These are phyloP conservation scores for Sporothrix dimorphospora DNA, from an alignment of 2,329 filamentous ascomycete species.

Conservation along the genomic window DNA sequence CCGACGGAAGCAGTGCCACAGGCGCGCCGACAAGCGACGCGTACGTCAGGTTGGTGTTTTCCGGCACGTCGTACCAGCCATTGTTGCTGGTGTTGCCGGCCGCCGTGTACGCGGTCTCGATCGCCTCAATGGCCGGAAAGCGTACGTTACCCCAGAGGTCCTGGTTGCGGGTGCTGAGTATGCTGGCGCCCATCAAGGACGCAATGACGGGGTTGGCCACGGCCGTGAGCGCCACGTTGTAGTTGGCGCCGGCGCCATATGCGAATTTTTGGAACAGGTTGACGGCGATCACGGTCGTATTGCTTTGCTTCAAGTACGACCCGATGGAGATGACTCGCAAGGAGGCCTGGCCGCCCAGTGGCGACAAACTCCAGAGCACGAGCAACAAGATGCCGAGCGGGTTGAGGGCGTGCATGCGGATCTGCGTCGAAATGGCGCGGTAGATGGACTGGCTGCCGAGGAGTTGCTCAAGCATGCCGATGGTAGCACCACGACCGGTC, in stretches of 20 bases:
- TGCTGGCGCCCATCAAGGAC: constrained; percentile 13
- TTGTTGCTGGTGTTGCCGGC: neutral
- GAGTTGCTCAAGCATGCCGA: constrained; percentile 39
- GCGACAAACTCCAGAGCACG: constrained; percentile 40
- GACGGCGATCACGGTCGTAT: neutral
- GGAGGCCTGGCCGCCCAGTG: constrained; percentile 40
- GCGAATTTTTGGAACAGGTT: constrained; percentile 18
- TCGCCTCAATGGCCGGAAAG: constrained; percentile 24
- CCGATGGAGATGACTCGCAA: constrained; percentile 34
- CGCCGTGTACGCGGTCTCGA: constrained; percentile 4
- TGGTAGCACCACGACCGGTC: constrained; percentile 33
- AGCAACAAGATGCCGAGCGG: constrained; percentile 36
- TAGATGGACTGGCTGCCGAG: constrained; percentile 41
- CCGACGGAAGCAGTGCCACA: neutral
- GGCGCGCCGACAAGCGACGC: constrained; percentile 29
- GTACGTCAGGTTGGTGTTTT: constrained; percentile 25
- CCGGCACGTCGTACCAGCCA: constrained; percentile 4
- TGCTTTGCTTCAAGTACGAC: constrained; percentile 37
- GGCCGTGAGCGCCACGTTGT: neutral
- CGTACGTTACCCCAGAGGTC: constrained; percentile 31
- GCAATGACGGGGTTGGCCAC: constrained; percentile 19
- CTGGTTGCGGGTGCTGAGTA: constrained; percentile 26
- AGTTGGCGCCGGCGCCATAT: constrained; percentile 3
- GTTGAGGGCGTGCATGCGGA: constrained; percentile 38
- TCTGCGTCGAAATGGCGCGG: constrained; percentile 37